Evolutionary conservation across 2,329 filamentous ascomycete genomes (phyloP).

Genomic region (Ceratocystis colombiana): DNA sequence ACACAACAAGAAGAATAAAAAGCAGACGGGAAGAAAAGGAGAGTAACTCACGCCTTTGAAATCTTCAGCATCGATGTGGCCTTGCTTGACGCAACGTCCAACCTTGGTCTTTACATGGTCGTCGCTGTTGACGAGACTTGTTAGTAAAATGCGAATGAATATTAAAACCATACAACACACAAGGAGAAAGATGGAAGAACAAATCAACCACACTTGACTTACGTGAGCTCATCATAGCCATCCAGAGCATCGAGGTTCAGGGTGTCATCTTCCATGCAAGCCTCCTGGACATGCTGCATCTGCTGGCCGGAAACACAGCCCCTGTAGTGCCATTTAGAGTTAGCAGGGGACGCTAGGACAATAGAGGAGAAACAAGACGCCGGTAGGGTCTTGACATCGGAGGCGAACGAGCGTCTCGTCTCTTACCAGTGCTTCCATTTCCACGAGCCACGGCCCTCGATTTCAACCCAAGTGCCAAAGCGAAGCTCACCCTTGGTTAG

Average conservation of each 20-base stretch:
- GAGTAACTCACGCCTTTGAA: conserved; percentile 67
- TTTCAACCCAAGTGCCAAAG: conserved; percentile 61
- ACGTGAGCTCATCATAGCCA: conserved; percentile 65
- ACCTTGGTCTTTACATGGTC: conserved; percentile 64
- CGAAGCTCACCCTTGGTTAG: conserved; percentile 71
- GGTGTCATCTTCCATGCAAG: conserved; percentile 40
- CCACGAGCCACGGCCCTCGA: conserved; percentile 54
- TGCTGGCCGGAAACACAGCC: conserved; percentile 76
- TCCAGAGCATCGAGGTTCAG: conserved; percentile 61
- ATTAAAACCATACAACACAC: conserved; percentile 18
- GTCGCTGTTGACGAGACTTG: conserved; percentile 35
- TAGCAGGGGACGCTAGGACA: conserved; percentile 8
- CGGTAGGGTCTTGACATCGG: background rate
- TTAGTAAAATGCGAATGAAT: background rate
- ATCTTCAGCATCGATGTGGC: conserved; percentile 73
- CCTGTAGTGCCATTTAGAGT: conserved; percentile 41
- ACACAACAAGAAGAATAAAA: conserved; percentile 25
- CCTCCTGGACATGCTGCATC: conserved; percentile 54
- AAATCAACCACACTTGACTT: conserved; percentile 27
- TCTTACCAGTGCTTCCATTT: conserved; percentile 78
- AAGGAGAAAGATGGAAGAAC: background rate
- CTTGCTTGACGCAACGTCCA: conserved; percentile 58
- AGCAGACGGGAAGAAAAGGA: background rate
- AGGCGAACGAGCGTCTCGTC: conserved; percentile 27
- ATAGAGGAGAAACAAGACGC: background rate